Conservation (phyloP, 2,329 filamentous ascomycete genomes). For the Trichophyton simii region DNA sequence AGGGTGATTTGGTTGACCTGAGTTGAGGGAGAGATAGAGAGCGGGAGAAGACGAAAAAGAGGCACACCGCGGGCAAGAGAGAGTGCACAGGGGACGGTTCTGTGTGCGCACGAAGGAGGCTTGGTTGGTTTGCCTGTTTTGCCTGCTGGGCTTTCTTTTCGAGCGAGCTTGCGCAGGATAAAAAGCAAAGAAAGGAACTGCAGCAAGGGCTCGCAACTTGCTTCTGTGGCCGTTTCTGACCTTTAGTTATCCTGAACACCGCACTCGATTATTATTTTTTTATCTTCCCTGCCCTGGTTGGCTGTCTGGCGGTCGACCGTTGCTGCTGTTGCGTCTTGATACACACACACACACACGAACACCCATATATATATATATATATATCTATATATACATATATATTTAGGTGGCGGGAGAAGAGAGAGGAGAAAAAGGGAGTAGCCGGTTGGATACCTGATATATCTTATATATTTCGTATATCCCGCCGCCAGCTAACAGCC, state of each 20-base stretch:
- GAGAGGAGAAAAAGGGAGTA: neutral
- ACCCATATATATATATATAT: too few relatives aligned
- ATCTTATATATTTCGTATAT: neutral
- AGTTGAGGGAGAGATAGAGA: too few relatives aligned
- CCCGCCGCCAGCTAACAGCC: neutral
- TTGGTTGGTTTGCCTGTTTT: neutral
- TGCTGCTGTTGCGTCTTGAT: too few relatives aligned
- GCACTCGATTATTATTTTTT: neutral
- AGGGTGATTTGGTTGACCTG: too few relatives aligned
- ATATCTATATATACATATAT: too few relatives aligned
- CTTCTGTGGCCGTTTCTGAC: neutral
- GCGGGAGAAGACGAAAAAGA: too few relatives aligned
- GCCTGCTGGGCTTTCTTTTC: neutral
- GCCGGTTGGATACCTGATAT: neutral
- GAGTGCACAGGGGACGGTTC: too few relatives aligned
- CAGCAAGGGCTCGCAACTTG: neutral
- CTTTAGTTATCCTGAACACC: neutral
- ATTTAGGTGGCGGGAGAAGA: neutral
- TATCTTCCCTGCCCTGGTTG: neutral
- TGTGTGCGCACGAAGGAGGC: too few relatives aligned
- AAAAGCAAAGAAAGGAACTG: neutral
- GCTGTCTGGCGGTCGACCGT: neutral
- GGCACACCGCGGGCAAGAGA: too few relatives aligned
- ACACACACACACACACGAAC: too few relatives aligned
- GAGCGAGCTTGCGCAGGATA: neutral